Percentiles rank a stretch among this genome's conserved stretches.
These are phyloP conservation scores for Strigomonas culicis DNA, from an alignment of 208 protist species.

Conservation along the genomic window DNA sequence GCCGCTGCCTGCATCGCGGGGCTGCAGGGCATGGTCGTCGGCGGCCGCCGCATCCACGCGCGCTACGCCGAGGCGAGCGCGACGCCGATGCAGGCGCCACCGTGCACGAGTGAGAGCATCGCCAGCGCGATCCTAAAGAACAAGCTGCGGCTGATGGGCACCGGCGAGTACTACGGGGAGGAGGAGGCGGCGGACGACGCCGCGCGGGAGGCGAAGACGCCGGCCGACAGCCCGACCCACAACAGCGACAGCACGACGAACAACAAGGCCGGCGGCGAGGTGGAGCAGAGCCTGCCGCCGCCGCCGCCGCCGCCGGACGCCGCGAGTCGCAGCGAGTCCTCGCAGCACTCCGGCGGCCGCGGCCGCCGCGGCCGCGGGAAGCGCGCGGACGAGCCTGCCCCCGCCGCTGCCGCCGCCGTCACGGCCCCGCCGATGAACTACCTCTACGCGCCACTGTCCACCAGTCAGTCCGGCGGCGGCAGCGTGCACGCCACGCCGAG, in stretches of 20 bases:
- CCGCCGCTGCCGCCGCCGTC: not conserved
- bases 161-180: not conserved
- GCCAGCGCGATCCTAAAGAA: not conserved
- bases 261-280: not conserved
- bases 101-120: not conserved
- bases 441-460: too few species aligned
- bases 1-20: constrained; percentile 44
- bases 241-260: not conserved
- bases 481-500: too few species aligned
- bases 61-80: not conserved
- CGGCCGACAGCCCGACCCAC: too few species aligned
- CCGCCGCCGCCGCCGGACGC: too few species aligned
- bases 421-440: too few species aligned
- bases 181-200: not conserved
- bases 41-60: constrained; percentile 38
- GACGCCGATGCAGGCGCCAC: not conserved
- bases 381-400: not conserved
- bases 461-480: too few species aligned
- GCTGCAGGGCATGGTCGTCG: constrained; percentile 30
- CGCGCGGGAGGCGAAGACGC: not conserved
- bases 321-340: too few species aligned
- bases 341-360: too few species aligned
- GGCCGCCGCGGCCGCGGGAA: not conserved
- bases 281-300: too few species aligned
- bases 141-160: not conserved